Evolutionary conservation across 2,329 filamentous ascomycete species (phyloP).

Genomic region (Fusarium oxysporum): DNA sequence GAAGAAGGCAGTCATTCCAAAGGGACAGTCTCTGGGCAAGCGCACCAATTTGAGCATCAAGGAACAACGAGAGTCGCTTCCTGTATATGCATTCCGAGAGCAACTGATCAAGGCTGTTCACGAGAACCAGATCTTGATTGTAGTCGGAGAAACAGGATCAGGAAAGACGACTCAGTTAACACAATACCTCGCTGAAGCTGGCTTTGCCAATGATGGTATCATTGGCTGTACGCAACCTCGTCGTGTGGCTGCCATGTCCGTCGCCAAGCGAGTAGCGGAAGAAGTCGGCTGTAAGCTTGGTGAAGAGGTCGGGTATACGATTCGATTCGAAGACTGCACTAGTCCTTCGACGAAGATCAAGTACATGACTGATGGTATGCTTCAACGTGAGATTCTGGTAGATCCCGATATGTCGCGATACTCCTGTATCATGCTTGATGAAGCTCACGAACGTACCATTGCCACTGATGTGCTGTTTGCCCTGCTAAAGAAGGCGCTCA

Average conservation of each 20-base stretch:
- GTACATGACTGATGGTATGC: conserved; percentile 99
- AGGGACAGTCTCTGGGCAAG: conserved; percentile 84
- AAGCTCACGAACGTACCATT: conserved; percentile 97
- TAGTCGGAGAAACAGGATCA: conserved; percentile 96
- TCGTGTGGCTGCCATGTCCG: conserved; percentile 96
- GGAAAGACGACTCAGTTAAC: conserved; percentile 98
- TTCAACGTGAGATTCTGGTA: conserved; percentile 92
- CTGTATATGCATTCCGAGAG: conserved; percentile 88
- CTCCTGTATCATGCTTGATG: conserved; percentile 97
- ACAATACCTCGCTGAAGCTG: conserved; percentile 92
- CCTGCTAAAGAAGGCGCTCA: conserved; percentile 91
- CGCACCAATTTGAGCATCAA: conserved; percentile 93
- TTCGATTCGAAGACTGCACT: conserved; percentile 96
- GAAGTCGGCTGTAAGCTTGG: conserved; percentile 94
- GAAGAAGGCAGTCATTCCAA: conserved; percentile 85
- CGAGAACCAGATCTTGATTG: conserved; percentile 91
- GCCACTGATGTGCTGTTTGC: conserved; percentile 96
- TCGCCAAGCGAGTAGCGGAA: conserved; percentile 95
- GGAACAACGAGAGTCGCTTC: conserved; percentile 89
- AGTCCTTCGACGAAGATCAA: conserved; percentile 92
- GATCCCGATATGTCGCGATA: conserved; percentile 91
- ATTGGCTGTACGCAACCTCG: conserved; percentile 98
- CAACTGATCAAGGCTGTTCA: conserved; percentile 88
- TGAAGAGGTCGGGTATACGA: conserved; percentile 94
- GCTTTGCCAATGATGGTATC: conserved; percentile 86